These are phyloP conservation scores for Talaromyces sp. DNA, from an alignment of 2,329 filamentous ascomycete species.

Conservation along the genomic window DNA sequence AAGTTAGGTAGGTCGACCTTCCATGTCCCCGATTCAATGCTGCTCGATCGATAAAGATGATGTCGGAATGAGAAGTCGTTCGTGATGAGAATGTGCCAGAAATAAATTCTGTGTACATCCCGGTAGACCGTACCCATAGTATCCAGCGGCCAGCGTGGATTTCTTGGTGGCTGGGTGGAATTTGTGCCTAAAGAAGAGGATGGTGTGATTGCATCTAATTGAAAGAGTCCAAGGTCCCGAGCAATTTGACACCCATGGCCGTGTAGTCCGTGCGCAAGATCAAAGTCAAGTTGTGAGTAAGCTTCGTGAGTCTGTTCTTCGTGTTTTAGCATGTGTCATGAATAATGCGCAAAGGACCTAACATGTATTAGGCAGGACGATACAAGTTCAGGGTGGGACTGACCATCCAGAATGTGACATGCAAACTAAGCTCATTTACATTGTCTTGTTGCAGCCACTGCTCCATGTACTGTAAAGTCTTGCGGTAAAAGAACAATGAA, in stretches of 20 bases:
- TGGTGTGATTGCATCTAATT: not conserved
- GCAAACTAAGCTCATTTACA: not conserved
- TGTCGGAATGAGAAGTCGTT: not conserved
- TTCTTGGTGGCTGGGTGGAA: not conserved
- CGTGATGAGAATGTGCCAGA: not conserved
- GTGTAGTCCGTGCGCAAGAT: not conserved
- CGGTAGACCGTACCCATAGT: not conserved
- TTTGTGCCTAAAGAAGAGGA: not conserved
- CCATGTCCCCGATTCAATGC: not conserved
- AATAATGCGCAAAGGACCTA: not conserved
- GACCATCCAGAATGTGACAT: constrained; percentile 1
- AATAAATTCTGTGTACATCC: not conserved
- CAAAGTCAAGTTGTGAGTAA: not conserved
- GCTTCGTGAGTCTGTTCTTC: not conserved
- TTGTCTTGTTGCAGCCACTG: not conserved
- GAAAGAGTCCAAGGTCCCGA: not conserved
- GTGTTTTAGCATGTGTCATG: not conserved
- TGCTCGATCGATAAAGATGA: not conserved
- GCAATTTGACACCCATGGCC: not conserved
- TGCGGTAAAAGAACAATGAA: not conserved
- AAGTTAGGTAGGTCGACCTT: not conserved
- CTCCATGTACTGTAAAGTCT: not conserved
- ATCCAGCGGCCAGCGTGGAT: not conserved
- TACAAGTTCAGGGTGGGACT: not conserved
- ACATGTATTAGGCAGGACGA: not conserved